Conservation (phyloP, 163 green algal species). For the Prototheca wickerhamii region DNA sequence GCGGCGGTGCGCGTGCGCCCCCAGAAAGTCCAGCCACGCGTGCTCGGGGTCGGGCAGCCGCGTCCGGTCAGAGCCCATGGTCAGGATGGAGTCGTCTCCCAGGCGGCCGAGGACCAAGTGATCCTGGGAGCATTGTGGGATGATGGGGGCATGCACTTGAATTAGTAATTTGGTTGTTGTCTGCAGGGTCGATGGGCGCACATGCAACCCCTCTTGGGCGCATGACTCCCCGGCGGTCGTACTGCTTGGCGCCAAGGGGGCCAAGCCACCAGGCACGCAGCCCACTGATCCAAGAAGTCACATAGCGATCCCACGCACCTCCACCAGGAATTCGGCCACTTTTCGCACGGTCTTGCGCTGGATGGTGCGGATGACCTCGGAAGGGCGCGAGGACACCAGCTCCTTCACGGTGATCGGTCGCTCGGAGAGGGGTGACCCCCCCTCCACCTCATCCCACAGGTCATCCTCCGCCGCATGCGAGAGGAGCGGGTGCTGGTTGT, state of each 20-base stretch:
- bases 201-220: background rate
- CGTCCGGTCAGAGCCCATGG: background rate
- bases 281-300: background rate
- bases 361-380: background rate
- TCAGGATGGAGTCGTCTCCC: slow-evolving; percentile 5
- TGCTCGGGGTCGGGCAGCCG: background rate
- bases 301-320: background rate
- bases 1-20: background rate
- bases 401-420: background rate
- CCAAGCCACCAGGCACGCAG: background rate
- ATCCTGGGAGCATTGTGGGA: background rate
- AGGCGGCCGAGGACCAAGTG: background rate
- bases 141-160: background rate
- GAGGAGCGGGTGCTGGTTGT: background rate
- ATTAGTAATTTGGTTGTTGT: background rate
- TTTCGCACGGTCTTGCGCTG: background rate
- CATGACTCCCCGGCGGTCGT: too few relatives aligned
- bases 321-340: background rate
- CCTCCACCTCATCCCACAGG: slow-evolving; percentile 2
- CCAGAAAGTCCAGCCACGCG: background rate
- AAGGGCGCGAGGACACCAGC: background rate
- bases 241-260: background rate
- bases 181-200: background rate
- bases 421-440: background rate
- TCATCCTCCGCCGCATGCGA: slow-evolving; percentile 1